Conservation (phyloP, 2,329 filamentous ascomycete species). For the Tolypocladium pustulatum region DNA sequence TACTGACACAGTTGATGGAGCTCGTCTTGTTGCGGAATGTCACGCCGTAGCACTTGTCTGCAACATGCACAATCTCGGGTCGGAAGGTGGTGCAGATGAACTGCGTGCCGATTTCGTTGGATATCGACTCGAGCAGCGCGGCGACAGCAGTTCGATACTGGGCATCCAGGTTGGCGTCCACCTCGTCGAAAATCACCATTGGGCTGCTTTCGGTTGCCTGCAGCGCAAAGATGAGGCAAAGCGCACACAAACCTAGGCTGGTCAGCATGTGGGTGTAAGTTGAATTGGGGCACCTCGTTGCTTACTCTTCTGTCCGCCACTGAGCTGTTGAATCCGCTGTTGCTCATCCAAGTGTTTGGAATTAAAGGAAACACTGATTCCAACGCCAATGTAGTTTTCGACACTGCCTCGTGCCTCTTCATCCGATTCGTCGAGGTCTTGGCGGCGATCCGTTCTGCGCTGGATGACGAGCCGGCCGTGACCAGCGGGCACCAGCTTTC, state of each 20-base stretch:
- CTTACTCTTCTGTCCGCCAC: constrained; percentile 93
- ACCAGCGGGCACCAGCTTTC: constrained; percentile 87
- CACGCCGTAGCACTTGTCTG: constrained; percentile 96
- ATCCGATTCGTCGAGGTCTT: constrained; percentile 49
- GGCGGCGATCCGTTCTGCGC: constrained; percentile 67
- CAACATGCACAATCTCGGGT: constrained; percentile 89
- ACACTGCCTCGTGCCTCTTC: constrained; percentile 62
- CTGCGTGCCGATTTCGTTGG: constrained; percentile 55
- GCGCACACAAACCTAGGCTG: constrained; percentile 69
- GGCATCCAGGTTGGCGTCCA: constrained; percentile 94
- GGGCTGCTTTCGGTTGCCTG: constrained; percentile 95
- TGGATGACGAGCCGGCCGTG: constrained; percentile 89
- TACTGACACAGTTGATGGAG: constrained; percentile 80
- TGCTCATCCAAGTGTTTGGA: constrained; percentile 92
- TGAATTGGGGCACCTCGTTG: constrained; percentile 5
- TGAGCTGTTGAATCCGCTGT: constrained; percentile 93
- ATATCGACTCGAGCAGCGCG: constrained; percentile 72
- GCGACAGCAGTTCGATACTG: constrained; percentile 97
- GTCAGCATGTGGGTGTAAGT: neutral
- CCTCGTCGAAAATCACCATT: constrained; percentile 98
- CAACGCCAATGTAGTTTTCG: constrained; percentile 93
- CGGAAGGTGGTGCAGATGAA: constrained; percentile 99
- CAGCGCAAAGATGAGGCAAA: constrained; percentile 98
- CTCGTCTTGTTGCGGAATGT: constrained; percentile 91
- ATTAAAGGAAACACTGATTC: constrained; percentile 97